A percentile compares a stretch with the other conserved stretches of the same genome.
Evolutionary conservation across 73 alveolate genomes (phyloP).

Genomic region (Paramecium caudatum): DNA sequence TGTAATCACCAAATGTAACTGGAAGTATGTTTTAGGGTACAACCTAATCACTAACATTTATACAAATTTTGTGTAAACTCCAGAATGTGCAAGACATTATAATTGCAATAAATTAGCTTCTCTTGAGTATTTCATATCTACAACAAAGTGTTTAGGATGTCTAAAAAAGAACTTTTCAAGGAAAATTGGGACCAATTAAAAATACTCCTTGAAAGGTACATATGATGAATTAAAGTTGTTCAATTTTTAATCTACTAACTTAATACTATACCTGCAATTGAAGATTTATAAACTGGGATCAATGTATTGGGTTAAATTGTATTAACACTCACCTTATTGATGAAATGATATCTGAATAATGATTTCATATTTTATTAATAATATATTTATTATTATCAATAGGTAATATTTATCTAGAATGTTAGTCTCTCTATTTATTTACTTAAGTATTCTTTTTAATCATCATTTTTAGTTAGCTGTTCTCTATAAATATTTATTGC

Average conservation of each 20-base stretch:
- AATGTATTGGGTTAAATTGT: not conserved
- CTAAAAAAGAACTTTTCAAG: slow-evolving; percentile 27
- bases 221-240: not conserved
- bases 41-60: not conserved
- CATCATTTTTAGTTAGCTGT: not conserved
- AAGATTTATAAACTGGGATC: slow-evolving; percentile 48
- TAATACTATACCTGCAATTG: slow-evolving; percentile 4
- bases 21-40: slow-evolving; percentile 48
- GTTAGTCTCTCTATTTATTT: slow-evolving; percentile 21
- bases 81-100: slow-evolving; percentile 19
- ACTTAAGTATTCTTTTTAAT: not conserved
- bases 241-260: not conserved
- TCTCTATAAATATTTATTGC: slow-evolving; percentile 11
- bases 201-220: slow-evolving; percentile 54
- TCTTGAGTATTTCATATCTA: slow-evolving; percentile 34
- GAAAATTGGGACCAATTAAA: slow-evolving; percentile 36
- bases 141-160: slow-evolving; percentile 43
- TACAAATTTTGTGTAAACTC: slow-evolving; percentile 52
- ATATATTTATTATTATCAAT: slow-evolving; percentile 40
- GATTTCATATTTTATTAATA: slow-evolving; percentile 29
- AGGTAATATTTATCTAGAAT: not conserved
- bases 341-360: slow-evolving; percentile 59
- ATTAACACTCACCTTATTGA: not conserved
- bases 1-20: slow-evolving; percentile 49
- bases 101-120: slow-evolving; percentile 49